Base-by-base conservation (phyloP, 2,329 filamentous ascomycete genomes). In the Davidsoniella virescens region DNA sequence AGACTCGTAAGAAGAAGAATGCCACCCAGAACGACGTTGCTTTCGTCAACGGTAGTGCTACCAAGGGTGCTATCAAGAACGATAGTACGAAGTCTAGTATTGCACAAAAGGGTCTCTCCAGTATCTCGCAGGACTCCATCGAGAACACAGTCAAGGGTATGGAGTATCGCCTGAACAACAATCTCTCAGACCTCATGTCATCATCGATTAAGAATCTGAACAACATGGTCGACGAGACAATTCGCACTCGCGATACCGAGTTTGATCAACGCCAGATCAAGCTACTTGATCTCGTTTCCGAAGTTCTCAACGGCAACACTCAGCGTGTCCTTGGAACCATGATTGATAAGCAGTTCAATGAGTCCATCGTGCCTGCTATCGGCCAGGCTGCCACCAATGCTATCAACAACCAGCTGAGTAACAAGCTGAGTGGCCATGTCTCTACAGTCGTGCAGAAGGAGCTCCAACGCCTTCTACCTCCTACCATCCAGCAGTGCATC, bases 241-340 rank as follows among this genome's bases (percentile, higher is more conserved):
- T 72, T 39, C 66, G 68, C 42, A 61, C 62, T 38, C 69, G 73
- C 10, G 72, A 76, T 50, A 64, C 67, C 44, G 69, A 66, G 52
- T 76, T 76, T 57, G 68, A 70, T 52, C 62, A 67, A 56, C 71
- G 71, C 52, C 73, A 76, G 59, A 63, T 70, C 16, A 70, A 71
- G 57, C 64, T 79, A 16, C 65, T 79, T 40, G 70, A 75, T 54
- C 69, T 75, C 61, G 73, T 79, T 37, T 76, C 74, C 4, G 67
- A 73, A 33, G 75, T 79, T 33, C 67, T 82, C 44, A 78, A 75
- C 55, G 70, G 73, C 54, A 80, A 79, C 59, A 78, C 76, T 17
- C 72, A 80, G 63, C 80, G 83, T 58, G 84, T 85, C 18, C 72
- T 95, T 37, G 72, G 79, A 54, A 80, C 78, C 54, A 84, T 94